Conservation (phyloP, 2,329 filamentous ascomycete genomes). For the Trichophyton schoenleinii region DNA sequence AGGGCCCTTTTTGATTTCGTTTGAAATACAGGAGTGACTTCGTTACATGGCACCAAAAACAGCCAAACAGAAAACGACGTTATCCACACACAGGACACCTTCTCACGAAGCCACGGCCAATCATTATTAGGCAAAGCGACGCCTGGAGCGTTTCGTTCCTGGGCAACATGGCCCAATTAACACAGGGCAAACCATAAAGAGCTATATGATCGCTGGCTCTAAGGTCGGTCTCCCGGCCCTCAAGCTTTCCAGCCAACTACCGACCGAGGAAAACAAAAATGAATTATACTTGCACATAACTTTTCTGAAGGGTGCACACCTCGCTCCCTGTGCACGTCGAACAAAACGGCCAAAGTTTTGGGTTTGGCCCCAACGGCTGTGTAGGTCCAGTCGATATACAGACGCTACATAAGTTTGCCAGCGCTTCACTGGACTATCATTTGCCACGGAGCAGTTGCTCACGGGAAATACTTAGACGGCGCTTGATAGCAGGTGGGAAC, state of each 20-base stretch:
- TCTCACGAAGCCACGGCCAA: neutral
- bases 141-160: neutral
- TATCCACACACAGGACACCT: neutral
- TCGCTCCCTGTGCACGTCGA: too few relatives aligned
- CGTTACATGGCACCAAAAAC: neutral
- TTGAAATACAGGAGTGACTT: neutral
- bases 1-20: conserved; percentile 1
- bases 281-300: too few relatives aligned
- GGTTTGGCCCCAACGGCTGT: neutral
- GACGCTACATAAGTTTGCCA: neutral
- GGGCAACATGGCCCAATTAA: neutral
- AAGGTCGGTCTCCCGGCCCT: neutral
- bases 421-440: neutral
- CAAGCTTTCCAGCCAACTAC: neutral
- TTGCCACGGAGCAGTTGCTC: neutral
- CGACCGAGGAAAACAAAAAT: neutral
- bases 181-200: neutral
- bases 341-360: neutral
- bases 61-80: neutral
- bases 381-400: neutral
- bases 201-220: neutral
- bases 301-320: too few relatives aligned
- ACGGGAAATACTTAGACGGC: neutral
- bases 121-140: neutral
- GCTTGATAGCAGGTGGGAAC: neutral